Percentiles rank a stretch among this genome's conserved stretches.
Evolutionary conservation across 805 yeast genomes (phyloP).

Genomic region (Danielozyma ontarioensis): DNA sequence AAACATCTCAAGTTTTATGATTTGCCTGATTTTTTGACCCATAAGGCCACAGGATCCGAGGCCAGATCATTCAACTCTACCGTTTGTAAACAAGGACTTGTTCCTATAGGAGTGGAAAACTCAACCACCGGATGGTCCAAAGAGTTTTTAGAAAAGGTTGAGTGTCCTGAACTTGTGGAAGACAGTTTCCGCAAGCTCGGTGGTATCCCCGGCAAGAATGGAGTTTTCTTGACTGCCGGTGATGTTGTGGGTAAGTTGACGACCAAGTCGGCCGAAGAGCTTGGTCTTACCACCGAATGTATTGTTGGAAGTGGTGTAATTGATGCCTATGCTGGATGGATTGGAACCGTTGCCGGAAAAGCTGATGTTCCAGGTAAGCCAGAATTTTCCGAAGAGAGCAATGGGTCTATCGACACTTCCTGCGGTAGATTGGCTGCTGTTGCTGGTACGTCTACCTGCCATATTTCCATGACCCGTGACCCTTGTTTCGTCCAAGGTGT

Average conservation of each 20-base stretch:
- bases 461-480: conserved; percentile 77
- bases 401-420: conserved; percentile 49
- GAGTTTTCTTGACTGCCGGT: conserved; percentile 80
- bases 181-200: conserved; percentile 78
- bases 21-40: conserved; percentile 86
- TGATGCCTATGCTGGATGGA: conserved; percentile 98
- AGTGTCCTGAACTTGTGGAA: conserved; percentile 70
- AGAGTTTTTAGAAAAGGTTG: conserved; percentile 65
- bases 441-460: conserved; percentile 98
- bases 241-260: conserved; percentile 76
- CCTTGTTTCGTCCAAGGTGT: conserved; percentile 93
- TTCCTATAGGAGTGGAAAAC: conserved; percentile 88
- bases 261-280: conserved; percentile 63
- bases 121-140: conserved; percentile 85
- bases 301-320: conserved; percentile 94
- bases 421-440: conserved; percentile 93
- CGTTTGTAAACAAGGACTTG: conserved; percentile 93
- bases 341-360: conserved; percentile 94
- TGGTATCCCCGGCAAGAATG: conserved; percentile 72
- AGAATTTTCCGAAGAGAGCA: conserved; percentile 41
- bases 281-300: conserved; percentile 77
- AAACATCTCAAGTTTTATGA: conserved; percentile 81
- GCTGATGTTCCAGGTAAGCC: conserved; percentile 49
- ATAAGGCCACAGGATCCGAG: conserved; percentile 82
- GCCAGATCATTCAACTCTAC: conserved; percentile 86